Conservation (phyloP, 2,329 filamentous ascomycete genomes). For the Colletotrichum camelliae region DNA sequence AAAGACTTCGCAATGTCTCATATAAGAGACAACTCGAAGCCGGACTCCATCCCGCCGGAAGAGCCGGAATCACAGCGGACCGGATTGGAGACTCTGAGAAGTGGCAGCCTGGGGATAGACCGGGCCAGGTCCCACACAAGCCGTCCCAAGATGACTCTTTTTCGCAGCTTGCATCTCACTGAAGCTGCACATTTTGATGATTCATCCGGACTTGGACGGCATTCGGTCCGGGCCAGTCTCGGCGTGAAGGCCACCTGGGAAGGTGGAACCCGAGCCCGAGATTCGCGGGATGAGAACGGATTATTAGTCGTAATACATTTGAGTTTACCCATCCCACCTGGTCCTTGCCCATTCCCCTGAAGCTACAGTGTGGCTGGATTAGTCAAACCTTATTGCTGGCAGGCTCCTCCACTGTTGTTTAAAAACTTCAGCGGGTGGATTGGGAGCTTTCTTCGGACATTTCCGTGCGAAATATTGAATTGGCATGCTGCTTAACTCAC, state of each 20-base stretch:
- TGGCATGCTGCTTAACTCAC: neutral
- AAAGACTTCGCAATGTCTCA: constrained; percentile 55
- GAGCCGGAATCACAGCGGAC: constrained; percentile 47
- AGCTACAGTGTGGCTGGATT: neutral
- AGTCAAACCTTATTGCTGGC: neutral
- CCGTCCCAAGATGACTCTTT: neutral
- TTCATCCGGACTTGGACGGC: neutral
- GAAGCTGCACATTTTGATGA: neutral
- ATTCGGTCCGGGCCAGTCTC: neutral
- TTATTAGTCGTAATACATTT: neutral
- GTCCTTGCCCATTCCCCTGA: neutral
- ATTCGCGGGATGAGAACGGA: neutral
- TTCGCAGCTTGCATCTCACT: neutral
- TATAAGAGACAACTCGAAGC: constrained; percentile 59
- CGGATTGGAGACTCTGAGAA: constrained; percentile 39
- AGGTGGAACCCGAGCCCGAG: neutral
- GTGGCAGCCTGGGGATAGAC: neutral
- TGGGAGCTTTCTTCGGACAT: neutral
- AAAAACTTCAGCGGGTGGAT: neutral
- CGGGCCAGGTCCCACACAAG: neutral
- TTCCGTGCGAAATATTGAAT: neutral
- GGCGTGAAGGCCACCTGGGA: neutral
- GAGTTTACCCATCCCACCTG: neutral
- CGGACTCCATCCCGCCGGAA: constrained; percentile 51
- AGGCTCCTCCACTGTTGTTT: neutral